Evolutionary conservation across 768 basidiomycete genomes (phyloP).

Genomic region (Lactifluus hygrophoroides): DNA sequence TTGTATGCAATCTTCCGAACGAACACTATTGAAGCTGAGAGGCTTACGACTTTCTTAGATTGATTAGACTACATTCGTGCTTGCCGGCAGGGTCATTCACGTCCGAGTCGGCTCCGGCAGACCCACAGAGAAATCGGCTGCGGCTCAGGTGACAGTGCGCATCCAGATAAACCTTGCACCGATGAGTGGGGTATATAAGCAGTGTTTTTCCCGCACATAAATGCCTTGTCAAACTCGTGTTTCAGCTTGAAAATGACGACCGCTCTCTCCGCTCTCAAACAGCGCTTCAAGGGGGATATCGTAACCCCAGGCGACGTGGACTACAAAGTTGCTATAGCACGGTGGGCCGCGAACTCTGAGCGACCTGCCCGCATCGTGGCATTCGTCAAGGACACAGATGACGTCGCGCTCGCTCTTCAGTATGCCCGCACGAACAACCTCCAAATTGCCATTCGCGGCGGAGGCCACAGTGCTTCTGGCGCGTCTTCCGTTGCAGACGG

Average conservation of each 20-base stretch:
- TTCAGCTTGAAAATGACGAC: conserved; percentile 10
- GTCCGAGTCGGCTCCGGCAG: too few relatives aligned
- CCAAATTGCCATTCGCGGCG: conserved; percentile 37
- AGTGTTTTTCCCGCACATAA: too few relatives aligned
- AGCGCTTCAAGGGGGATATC: conserved; percentile 36
- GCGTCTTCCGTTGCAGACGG: conserved; percentile 39
- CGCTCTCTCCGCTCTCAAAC: conserved; percentile 18
- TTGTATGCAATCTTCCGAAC: too few relatives aligned
- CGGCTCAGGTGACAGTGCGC: too few relatives aligned
- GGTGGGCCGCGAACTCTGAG: conserved; percentile 37
- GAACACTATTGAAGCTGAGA: too few relatives aligned
- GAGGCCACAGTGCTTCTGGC: conserved; percentile 39
- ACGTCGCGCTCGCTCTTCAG: conserved; percentile 31
- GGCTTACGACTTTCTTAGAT: too few relatives aligned
- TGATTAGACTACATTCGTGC: too few relatives aligned
- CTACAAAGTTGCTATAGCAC: conserved; percentile 33
- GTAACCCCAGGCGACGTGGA: conserved; percentile 31
- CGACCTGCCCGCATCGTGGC: conserved; percentile 35
- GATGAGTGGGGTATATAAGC: too few relatives aligned
- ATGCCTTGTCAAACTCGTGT: too few relatives aligned
- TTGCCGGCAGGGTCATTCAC: too few relatives aligned
- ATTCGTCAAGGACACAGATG: conserved; percentile 35
- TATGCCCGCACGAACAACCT: conserved; percentile 31
- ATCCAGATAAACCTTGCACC: too few relatives aligned
- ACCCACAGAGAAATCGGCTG: too few relatives aligned